Percentiles rank a stretch among this genome's conserved stretches.
Evolutionary conservation across 768 basidiomycete species (phyloP).

Genomic region (Podaxis sp.): DNA sequence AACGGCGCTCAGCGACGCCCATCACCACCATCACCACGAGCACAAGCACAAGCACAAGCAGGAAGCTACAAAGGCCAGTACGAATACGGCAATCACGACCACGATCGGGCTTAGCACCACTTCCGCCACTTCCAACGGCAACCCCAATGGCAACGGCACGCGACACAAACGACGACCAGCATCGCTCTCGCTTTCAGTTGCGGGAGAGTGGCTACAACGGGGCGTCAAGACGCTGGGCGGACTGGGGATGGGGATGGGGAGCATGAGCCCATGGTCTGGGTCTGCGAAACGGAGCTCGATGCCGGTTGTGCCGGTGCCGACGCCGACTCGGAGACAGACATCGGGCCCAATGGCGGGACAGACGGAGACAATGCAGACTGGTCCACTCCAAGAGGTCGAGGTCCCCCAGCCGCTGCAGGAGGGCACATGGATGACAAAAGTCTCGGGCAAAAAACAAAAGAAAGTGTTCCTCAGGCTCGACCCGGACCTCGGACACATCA

Average conservation of each 20-base stretch:
- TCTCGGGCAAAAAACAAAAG: slow-evolving; percentile 77
- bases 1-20: not conserved
- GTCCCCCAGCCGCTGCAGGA: slow-evolving; percentile 59
- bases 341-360: not conserved
- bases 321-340: not conserved
- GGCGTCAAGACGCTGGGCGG: slow-evolving; percentile 6
- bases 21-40: not conserved
- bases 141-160: not conserved
- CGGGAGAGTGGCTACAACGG: slow-evolving; percentile 3
- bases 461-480: slow-evolving; percentile 70
- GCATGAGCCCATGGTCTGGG: not conserved
- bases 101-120: not conserved
- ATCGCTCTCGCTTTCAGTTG: not conserved
- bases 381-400: slow-evolving; percentile 27
- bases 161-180: not conserved
- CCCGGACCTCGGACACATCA: slow-evolving; percentile 77
- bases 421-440: slow-evolving; percentile 80
- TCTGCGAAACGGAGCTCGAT: not conserved
- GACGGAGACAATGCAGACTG: not conserved
- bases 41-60: not conserved
- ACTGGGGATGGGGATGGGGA: not conserved
- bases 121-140: not conserved
- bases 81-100: not conserved
- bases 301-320: not conserved
- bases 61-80: not conserved